phyloP scores from a whole-genome alignment of 192 early-diverging fungal species.

The Geranomyces michiganensis region DNA sequence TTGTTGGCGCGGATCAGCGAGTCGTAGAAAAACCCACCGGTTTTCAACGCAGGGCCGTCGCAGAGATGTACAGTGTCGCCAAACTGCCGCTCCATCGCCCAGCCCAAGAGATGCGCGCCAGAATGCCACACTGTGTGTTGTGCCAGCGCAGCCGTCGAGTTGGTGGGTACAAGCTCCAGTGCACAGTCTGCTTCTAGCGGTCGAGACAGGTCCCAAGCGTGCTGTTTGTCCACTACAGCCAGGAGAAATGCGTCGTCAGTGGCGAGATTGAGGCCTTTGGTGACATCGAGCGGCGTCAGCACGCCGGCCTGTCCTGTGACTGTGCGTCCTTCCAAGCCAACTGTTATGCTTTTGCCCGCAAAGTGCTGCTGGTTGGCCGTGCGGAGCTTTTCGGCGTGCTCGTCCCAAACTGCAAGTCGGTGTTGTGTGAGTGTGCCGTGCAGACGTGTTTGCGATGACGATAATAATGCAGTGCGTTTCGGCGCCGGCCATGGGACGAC shows the following conservation, averaged over 20 bases:
- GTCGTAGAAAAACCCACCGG: slow-evolving; percentile 82
- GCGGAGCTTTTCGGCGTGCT: slow-evolving; percentile 8
- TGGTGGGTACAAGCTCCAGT: slow-evolving; percentile 11
- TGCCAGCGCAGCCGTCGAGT: slow-evolving; percentile 3
- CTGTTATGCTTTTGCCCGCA: neutral
- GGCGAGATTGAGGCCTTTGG: slow-evolving; percentile 10
- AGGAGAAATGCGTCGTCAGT: slow-evolving; percentile 5
- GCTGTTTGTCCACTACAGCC: neutral
- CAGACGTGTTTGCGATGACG: neutral
- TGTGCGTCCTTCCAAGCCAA: neutral
- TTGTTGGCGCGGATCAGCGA: slow-evolving; percentile 57
- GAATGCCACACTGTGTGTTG: slow-evolving; percentile 42
- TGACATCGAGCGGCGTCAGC: slow-evolving; percentile 4
- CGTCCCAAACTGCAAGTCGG: slow-evolving; percentile 15
- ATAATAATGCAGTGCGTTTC: too few species aligned
- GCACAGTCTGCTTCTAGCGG: slow-evolving; percentile 18
- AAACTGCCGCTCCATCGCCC: slow-evolving; percentile 70
- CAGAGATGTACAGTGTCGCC: slow-evolving; percentile 69
- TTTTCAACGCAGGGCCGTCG: slow-evolving; percentile 69
- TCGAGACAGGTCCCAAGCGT: slow-evolving; percentile 33
- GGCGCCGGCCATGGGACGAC: too few species aligned
- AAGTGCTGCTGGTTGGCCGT: neutral
- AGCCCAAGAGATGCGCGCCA: slow-evolving; percentile 53
- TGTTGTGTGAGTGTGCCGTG: slow-evolving; percentile 4
- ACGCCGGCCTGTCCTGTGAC: slow-evolving; percentile 13